These are phyloP conservation scores for Eucalyptus curtisii DNA, from an alignment of 345 rosid genomes.

Conservation along the genomic window DNA sequence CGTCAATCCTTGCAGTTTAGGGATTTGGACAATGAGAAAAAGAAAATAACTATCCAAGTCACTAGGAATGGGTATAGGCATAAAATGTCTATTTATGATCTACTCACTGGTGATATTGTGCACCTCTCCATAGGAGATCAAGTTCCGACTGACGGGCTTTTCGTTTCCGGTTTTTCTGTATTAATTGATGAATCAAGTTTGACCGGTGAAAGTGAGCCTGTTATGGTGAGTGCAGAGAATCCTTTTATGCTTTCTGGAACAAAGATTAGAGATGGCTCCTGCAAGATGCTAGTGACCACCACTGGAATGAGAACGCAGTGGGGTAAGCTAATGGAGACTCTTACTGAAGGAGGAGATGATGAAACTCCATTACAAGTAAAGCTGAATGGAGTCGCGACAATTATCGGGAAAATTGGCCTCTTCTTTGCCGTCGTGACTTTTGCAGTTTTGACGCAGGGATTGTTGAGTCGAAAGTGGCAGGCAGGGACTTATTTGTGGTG, in stretches of 20 bases:
- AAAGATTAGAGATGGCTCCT: slow-evolving; percentile 84
- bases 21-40: slow-evolving; percentile 89
- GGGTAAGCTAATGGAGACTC: slow-evolving; percentile 94
- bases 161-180: slow-evolving; percentile 78
- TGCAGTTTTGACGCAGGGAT: slow-evolving; percentile 72
- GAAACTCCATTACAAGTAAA: slow-evolving; percentile 96
- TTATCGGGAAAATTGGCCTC: slow-evolving; percentile 79
- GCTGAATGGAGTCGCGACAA: slow-evolving; percentile 86
- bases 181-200: slow-evolving; percentile 80
- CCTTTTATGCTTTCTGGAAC: slow-evolving; percentile 92
- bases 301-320: slow-evolving; percentile 98
- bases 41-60: slow-evolving; percentile 76
- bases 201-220: slow-evolving; percentile 92
- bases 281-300: slow-evolving; percentile 81
- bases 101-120: slow-evolving; percentile 84
- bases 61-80: slow-evolving; percentile 78
- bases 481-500: slow-evolving; percentile 42
- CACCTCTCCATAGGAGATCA: slow-evolving; percentile 89
- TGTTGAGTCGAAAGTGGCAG: slow-evolving; percentile 41
- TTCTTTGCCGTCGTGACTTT: slow-evolving; percentile 79
- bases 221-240: slow-evolving; percentile 43
- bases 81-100: slow-evolving; percentile 74
- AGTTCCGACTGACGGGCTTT: slow-evolving; percentile 93
- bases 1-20: slow-evolving; percentile 82
- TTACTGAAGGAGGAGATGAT: slow-evolving; percentile 92